Evolutionary conservation across 495 filamentous ascomycete species (phyloP).

Genomic region (Trichocladium antarcticum): DNA sequence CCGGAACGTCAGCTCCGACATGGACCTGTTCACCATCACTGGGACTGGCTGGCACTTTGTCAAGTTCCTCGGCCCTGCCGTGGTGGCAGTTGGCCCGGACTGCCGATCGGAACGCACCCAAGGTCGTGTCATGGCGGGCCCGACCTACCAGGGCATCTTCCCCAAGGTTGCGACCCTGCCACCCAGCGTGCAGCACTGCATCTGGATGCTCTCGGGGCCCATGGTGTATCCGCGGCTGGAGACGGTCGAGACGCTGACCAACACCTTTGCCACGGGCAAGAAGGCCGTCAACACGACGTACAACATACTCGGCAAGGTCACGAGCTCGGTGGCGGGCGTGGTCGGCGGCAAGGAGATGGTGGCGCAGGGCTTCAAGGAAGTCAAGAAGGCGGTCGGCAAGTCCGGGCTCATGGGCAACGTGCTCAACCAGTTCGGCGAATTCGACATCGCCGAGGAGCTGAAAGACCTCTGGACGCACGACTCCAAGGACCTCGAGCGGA

Average conservation of each 20-base stretch:
- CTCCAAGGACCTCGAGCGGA: slow-evolving; percentile 91
- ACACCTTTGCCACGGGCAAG: slow-evolving; percentile 89
- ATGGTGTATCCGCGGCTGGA: slow-evolving; percentile 86
- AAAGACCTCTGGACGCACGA: slow-evolving; percentile 98
- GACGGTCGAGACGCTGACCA: slow-evolving; percentile 75
- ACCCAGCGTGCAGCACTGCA: slow-evolving; percentile 84
- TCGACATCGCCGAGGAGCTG: slow-evolving; percentile 87
- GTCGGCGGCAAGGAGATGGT: slow-evolving; percentile 90
- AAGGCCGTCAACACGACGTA: slow-evolving; percentile 91
- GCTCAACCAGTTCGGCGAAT: slow-evolving; percentile 91
- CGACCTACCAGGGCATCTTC: slow-evolving; percentile 94
- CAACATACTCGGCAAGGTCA: slow-evolving; percentile 88
- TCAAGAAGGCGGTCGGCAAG: slow-evolving; percentile 95
- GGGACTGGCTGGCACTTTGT: slow-evolving; percentile 97
- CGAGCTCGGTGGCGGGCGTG: slow-evolving; percentile 84
- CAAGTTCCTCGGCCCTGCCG: slow-evolving; percentile 86
- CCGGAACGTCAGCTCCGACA: slow-evolving; percentile 70
- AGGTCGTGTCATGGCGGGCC: slow-evolving; percentile 85
- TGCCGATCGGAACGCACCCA: slow-evolving; percentile 84
- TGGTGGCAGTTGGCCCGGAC: slow-evolving; percentile 82
- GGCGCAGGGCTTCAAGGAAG: slow-evolving; percentile 76
- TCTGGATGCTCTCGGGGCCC: slow-evolving; percentile 88
- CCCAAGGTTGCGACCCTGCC: slow-evolving; percentile 91
- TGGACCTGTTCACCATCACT: slow-evolving; percentile 92
- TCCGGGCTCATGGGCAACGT: slow-evolving; percentile 87